phyloP scores from a whole-genome alignment of 78 protist genomes.

The Cavenderia fasciculata region DNA sequence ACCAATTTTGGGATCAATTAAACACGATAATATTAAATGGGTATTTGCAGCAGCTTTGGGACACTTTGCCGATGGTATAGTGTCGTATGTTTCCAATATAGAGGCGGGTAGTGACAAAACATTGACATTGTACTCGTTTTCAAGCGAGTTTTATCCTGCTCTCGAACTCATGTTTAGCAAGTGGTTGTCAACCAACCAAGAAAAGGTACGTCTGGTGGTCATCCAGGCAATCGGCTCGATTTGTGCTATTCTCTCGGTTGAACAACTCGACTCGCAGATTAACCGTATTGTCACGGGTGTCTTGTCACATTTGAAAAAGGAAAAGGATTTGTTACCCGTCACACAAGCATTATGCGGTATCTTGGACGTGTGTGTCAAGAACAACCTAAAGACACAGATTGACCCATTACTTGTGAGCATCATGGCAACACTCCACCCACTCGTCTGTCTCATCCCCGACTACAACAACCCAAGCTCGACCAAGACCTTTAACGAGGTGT shows the following conservation, averaged over 20 bases:
- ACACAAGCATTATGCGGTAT: constrained; percentile 69
- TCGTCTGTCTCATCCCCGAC: constrained; percentile 54
- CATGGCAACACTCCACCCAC: constrained; percentile 50
- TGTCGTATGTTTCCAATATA: constrained; percentile 60
- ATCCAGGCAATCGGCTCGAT: constrained; percentile 79
- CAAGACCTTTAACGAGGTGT: constrained; percentile 78
- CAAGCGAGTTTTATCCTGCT: constrained; percentile 78
- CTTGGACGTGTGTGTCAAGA: constrained; percentile 69
- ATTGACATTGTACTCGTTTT: constrained; percentile 56
- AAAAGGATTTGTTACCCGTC: constrained; percentile 77
- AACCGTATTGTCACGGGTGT: constrained; percentile 49
- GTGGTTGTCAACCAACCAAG: constrained; percentile 75
- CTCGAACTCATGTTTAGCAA: constrained; percentile 68
- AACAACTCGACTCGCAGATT: constrained; percentile 67
- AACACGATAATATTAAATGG: constrained; percentile 88
- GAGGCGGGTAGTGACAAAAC: constrained; percentile 63
- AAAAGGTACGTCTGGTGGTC: constrained; percentile 76
- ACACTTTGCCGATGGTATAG: constrained; percentile 84
- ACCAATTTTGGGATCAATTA: constrained; percentile 81
- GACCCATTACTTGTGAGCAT: constrained; percentile 31
- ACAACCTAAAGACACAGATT: constrained; percentile 23
- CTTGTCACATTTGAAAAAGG: constrained; percentile 65
- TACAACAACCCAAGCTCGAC: constrained; percentile 40
- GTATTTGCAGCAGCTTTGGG: constrained; percentile 86
- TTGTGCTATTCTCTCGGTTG: constrained; percentile 30